Evolutionary conservation across 805 yeast species (phyloP), one percentile per base, ranked within the genome.

Genomic region (Hanseniaspora meyeri): DNA sequence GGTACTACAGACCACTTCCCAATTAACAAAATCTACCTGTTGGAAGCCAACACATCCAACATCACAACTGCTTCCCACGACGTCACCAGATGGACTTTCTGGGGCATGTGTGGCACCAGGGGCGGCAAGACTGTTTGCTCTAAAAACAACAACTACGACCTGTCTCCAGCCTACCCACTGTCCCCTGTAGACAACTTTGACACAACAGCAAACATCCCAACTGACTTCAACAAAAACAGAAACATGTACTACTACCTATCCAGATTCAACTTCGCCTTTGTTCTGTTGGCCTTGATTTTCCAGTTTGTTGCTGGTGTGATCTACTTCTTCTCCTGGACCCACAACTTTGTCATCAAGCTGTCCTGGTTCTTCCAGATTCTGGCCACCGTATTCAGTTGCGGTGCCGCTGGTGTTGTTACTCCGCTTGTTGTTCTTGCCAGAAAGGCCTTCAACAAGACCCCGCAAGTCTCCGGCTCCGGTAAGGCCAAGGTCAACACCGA

Each of bases 401-500:
- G 83, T 51, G 87, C 84, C 55, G 83, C 85, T 47, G 72, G 86
- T 12, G 72, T 83, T 65, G 78, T 81, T 67, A 87, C 96, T 37
- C 93, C 95, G 2, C 85, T 79, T 46, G 69, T 77, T 59, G 95
- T 84, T n/a, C 66, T 85, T 72, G 93, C 87, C 49, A 82, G 76
- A 66, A 74, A 80, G 63, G 83, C 84, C 31, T 90, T 90, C 77
- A 65, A 68, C 42, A 34, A 57, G 16, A 17, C 49, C 27, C 43
- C 51, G 2, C 66, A 71, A 59, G 75, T 72, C 45, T 64, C 73
- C 60, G 57, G 57, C 31, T 11, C 47, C 2, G 57, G 57, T 19
- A 58, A 61, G 16, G 74, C 81, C 43, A 71, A 75, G 55, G 60
- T 85, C 58, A 87, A 88, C 59, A 74, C 79, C 36, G 70, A 78